Base-by-base conservation (phyloP, 2,329 filamentous ascomycete genomes). In the Furcasterigmium furcatum region DNA sequence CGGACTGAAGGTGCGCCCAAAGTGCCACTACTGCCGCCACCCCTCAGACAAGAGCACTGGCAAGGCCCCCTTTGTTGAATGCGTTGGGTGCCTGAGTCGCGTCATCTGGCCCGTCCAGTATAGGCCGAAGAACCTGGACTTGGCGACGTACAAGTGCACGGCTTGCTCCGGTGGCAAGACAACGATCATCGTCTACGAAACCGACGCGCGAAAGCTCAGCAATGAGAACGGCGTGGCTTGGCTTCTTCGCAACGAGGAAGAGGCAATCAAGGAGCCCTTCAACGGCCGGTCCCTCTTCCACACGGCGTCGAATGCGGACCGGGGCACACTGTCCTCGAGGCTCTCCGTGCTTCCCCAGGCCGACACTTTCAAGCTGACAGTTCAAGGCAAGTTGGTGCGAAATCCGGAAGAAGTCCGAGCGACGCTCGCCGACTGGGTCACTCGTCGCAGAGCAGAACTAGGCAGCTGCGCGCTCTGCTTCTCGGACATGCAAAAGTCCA, bases 1-100 rank as follows among this genome's bases (percentile, higher is more conserved):
- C 4, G 51, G 52, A 1, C 60, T 77, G n/a, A 63, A 60, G 0
- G 67, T 73, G 2, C 68, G 66, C 1, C 53, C 74, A 24, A 77
- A 77, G 54, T 77, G 74, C 54, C 61, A 69, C 54, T 76, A 70
- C 56, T 77, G 74, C 52, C 68, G 73, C 12, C 55, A 63, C 6
- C 43, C 44, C 3, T n/a, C 27, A 4, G 9, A n/a, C 9, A 24
- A 51, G 20, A 45, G 49, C 8, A 34, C 41, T 4, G 51, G 48
- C 22, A 42, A 34, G 6, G 65, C 72, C 0, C 72, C 73, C 0
- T 60, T 55, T n/a, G 60, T 77, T 2, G 65, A 74, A 45, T 78
- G 74, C 53, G 60, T 44, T 7, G 61, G 58, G 30, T 77, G 74
- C 43, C 50, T 67, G 22, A 76, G 64, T 57, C 64, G 66, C 21